These are phyloP conservation scores for Stevia rebaudiana DNA, from an alignment of 140 eudicot species.

Conservation along the genomic window DNA sequence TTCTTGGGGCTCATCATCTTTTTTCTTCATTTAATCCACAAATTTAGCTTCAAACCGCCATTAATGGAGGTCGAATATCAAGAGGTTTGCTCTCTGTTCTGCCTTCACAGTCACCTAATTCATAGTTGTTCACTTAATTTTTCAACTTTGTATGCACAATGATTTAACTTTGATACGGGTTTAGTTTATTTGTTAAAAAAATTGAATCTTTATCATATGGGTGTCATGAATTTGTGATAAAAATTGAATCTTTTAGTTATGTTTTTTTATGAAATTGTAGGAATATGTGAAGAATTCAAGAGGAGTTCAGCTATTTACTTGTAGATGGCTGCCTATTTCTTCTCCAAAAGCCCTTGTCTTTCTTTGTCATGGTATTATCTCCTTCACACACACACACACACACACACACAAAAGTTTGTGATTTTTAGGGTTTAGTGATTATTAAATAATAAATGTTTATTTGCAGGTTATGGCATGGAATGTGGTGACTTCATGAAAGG, in stretches of 20 bases:
- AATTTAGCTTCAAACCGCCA: background rate
- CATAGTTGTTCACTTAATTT: background rate
- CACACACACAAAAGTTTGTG: background rate
- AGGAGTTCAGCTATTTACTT: constrained; percentile 77
- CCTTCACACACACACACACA: background rate
- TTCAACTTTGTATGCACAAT: background rate
- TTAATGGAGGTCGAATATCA: constrained; percentile 55
- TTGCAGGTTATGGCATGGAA: constrained; percentile 98
- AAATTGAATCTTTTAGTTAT: constrained; percentile 12
- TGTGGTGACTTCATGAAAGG: constrained; percentile 97
- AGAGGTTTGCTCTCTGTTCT: constrained; percentile 40
- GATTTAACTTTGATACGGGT: constrained; percentile 1
- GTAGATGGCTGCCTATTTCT: constrained; percentile 89
- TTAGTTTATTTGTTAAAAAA: background rate
- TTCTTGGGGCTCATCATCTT: background rate
- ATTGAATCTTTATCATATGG: background rate
- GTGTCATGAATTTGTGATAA: background rate
- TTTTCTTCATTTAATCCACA: background rate
- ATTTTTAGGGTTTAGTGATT: background rate
- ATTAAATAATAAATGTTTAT: constrained; percentile 2
- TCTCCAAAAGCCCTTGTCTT: constrained; percentile 93
- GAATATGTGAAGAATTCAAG: constrained; percentile 70
- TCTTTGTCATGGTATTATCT: constrained; percentile 82
- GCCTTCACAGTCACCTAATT: background rate
- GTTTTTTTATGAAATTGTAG: constrained; percentile 28